phyloP scores from a whole-genome alignment of 768 basidiomycete species.

The Calvatia gigantea region DNA sequence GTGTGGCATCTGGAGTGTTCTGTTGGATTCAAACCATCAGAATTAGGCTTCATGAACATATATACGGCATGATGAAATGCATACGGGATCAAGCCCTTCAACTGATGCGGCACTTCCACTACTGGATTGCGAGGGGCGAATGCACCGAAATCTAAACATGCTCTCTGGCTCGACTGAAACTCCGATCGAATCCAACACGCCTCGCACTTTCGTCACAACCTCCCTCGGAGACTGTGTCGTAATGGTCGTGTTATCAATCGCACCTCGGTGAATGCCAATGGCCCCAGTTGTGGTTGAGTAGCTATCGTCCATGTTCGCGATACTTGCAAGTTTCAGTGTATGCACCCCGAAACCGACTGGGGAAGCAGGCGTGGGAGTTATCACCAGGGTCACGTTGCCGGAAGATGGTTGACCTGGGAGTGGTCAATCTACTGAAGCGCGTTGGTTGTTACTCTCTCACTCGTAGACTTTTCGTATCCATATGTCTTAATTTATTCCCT shows the following conservation, averaged over 20 bases:
- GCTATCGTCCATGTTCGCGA: neutral
- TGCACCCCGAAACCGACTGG: neutral
- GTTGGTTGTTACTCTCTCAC: no score
- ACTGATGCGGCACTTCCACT: neutral
- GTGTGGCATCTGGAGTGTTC: neutral
- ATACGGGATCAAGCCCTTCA: neutral
- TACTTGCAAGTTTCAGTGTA: neutral
- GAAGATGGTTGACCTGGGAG: neutral
- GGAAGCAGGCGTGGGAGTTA: neutral
- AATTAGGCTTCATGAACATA: neutral
- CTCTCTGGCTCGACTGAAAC: conserved; percentile 76
- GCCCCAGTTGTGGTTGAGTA: neutral
- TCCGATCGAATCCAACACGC: conserved; percentile 75
- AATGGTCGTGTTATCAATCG: conserved; percentile 83
- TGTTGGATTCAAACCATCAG: neutral
- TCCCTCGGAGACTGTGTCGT: conserved; percentile 71
- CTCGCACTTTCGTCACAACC: conserved; percentile 72
- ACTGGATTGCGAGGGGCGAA: conserved; percentile 51
- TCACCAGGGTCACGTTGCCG: neutral
- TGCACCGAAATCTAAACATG: conserved; percentile 79
- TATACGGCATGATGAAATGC: neutral
- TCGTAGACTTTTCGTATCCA: no score
- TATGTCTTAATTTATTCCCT: no score
- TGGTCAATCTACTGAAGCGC: neutral
- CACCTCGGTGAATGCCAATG: conserved; percentile 65